Evolutionary conservation across 495 filamentous ascomycete species (phyloP), one percentile per base, ranked within the genome.

Genomic region (Neurospora cerealis): DNA sequence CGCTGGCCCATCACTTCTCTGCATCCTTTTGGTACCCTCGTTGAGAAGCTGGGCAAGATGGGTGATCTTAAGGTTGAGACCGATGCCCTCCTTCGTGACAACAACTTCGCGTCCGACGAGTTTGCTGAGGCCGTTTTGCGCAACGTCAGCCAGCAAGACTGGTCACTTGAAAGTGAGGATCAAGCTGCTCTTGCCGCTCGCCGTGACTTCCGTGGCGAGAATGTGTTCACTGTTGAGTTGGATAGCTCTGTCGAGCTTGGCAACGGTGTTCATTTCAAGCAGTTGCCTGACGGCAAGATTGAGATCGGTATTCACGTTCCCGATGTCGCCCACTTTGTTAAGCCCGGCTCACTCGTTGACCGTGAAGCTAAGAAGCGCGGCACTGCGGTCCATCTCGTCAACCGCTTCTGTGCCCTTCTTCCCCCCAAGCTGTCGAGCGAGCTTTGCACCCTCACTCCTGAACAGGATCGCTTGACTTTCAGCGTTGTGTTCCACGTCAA

Each of bases 1-100:
- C 89, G 96, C 75, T 99, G 96, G 96, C 96, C 96, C 37, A 99
- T 99, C 80, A 99, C 96, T n/a, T 98, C 96, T 11, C 89, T 99
- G 41, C 96, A 99, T 82, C 96, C 96, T 19, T 99, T 99, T 76
- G 96, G 96, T 78, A 99, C 96, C 6, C 89, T 99, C 62, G 96
- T 98, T 34, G 96, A 99, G 84, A 93, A 96, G 82, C 91, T 99
- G 62, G 96, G 96, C 70, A 94, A 94, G 82, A 98, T 98, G 93
- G 96, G 96, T 73, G 93, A 98, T 80, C 86, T 96, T 76, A 96
- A 92, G 80, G 95, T 98, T 38, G 96, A 99, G 84, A 99, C 96
- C 5, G 96, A 99, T 84, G 96, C 96, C 54, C 88, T 99, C 34
- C 90, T 99, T 48, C 91, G 96, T 66, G 96, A 99, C 82, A 99